These are phyloP conservation scores for Wakefieldia striispora DNA, from an alignment of 768 basidiomycete genomes.

Conservation along the genomic window DNA sequence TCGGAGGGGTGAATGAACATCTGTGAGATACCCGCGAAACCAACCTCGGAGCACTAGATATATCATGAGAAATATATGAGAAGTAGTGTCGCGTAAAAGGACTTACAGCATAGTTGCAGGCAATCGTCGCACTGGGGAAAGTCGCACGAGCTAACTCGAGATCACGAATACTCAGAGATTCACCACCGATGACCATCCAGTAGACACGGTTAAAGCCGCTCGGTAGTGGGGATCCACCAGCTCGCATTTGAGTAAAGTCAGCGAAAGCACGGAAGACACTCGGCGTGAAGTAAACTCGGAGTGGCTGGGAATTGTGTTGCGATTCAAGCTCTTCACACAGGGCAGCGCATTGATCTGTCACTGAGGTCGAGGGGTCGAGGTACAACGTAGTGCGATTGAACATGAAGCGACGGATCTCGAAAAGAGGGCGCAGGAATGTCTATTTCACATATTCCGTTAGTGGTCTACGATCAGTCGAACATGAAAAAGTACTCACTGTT, in stretches of 20 bases:
- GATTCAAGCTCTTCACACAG: constrained; percentile 28
- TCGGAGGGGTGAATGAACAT: constrained; percentile 29
- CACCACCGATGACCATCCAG: constrained; percentile 35
- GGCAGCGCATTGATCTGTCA: constrained; percentile 25
- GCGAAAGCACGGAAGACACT: constrained; percentile 31
- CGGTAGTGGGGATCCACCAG: constrained; percentile 13
- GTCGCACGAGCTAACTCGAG: constrained; percentile 23
- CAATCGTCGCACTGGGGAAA: constrained; percentile 28
- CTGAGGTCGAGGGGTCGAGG: constrained; percentile 27
- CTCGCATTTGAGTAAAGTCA: constrained; percentile 25
- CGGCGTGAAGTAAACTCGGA: constrained; percentile 30
- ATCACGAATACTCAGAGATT: constrained; percentile 25
- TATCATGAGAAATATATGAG: not conserved
- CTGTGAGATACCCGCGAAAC: constrained; percentile 30
- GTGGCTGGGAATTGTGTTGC: constrained; percentile 16
- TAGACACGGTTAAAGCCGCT: constrained; percentile 27
- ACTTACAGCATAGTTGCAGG: constrained; percentile 32
- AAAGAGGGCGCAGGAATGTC: constrained; percentile 32
- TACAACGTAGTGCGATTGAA: constrained; percentile 32
- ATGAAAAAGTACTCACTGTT: constrained; percentile 18
- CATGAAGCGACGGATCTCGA: constrained; percentile 33
- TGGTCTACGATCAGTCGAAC: too few relatives aligned
- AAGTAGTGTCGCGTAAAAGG: not conserved
- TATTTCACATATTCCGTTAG: constrained; percentile 4
- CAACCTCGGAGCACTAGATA: constrained; percentile 28